A percentile compares a stretch with the other conserved stretches of the same genome.
Evolutionary conservation across 139 green algal species (phyloP).

Genomic region (Chlorella sp.): DNA sequence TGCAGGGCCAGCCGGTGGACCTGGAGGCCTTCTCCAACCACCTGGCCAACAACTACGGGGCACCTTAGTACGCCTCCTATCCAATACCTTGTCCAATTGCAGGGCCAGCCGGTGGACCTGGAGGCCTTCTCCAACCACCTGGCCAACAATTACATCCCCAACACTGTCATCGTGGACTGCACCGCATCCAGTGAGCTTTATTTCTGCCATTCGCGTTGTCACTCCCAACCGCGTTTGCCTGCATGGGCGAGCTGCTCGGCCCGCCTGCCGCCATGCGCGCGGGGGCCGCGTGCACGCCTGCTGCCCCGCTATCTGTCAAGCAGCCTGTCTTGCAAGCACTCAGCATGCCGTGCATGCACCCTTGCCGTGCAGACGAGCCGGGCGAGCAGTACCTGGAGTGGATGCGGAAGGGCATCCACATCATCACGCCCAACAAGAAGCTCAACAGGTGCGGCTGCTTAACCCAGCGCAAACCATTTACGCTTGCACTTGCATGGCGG

Average conservation of each 20-base stretch:
- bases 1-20: slow-evolving; percentile 51
- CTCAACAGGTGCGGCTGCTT: slow-evolving; percentile 63
- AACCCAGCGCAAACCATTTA: too few relatives aligned
- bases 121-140: slow-evolving; percentile 75
- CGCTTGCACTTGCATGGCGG: too few relatives aligned
- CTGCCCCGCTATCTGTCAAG: too few relatives aligned
- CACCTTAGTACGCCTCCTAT: too few relatives aligned
- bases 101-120: slow-evolving; percentile 58
- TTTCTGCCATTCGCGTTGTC: too few relatives aligned
- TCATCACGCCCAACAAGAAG: slow-evolving; percentile 99
- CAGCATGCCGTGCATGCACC: too few relatives aligned
- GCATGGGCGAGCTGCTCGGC: too few relatives aligned
- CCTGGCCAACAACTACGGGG: slow-evolving; percentile 73
- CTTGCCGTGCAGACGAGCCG: slow-evolving; percentile 54
- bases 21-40: slow-evolving; percentile 69
- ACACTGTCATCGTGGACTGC: slow-evolving; percentile 95
- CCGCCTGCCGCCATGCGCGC: too few relatives aligned
- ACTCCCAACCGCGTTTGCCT: too few relatives aligned
- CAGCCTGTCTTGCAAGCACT: too few relatives aligned
- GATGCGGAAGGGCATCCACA: slow-evolving; percentile 90
- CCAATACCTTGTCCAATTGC: neutral
- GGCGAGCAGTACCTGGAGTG: slow-evolving; percentile 81
- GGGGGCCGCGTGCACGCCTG: too few relatives aligned
- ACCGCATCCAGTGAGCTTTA: slow-evolving; percentile 69
- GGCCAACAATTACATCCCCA: slow-evolving; percentile 82